phyloP scores from a whole-genome alignment of 2,329 filamentous ascomycete species.

The Colletotrichum melonis region DNA sequence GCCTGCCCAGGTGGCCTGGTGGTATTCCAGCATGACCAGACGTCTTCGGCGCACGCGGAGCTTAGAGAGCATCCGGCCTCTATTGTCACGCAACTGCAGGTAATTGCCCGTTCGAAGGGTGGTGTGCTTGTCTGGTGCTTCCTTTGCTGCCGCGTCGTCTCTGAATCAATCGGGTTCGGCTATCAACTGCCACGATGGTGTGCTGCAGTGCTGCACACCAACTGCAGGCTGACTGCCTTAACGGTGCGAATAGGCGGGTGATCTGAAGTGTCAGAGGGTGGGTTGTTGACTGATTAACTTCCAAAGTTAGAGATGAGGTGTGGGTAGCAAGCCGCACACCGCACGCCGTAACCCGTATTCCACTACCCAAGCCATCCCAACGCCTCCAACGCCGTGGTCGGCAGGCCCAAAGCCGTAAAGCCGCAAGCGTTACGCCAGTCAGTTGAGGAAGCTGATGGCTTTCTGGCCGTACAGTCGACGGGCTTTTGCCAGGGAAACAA shows the following conservation, averaged over 20 bases:
- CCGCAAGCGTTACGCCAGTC: slow-evolving; percentile 32
- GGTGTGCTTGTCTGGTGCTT: background rate
- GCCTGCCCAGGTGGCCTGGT: slow-evolving; percentile 2
- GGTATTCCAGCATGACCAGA: slow-evolving; percentile 8
- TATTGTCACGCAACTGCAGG: slow-evolving; percentile 13
- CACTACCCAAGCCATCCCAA: slow-evolving; percentile 4
- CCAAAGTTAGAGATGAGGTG: background rate
- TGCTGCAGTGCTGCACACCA: background rate
- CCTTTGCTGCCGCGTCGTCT: background rate
- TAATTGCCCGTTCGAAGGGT: slow-evolving; percentile 9
- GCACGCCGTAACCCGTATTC: slow-evolving; percentile 10
- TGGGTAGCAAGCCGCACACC: background rate
- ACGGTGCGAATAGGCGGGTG: background rate
- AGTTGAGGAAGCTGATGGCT: slow-evolving; percentile 25
- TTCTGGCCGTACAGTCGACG: background rate
- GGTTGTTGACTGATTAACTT: slow-evolving; percentile 7
- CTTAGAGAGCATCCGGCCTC: background rate
- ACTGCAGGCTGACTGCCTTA: slow-evolving; percentile 7
- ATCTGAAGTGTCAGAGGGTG: background rate
- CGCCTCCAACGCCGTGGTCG: slow-evolving; percentile 9
- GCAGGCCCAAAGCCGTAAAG: slow-evolving; percentile 5
- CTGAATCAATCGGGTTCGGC: slow-evolving; percentile 14
- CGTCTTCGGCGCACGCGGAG: slow-evolving; percentile 18
- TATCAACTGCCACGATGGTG: slow-evolving; percentile 8
- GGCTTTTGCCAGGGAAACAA: slow-evolving; percentile 2